Evolutionary conservation across 176 grass and related monocot genomes (phyloP).

Genomic region (Bothriochloa decipiens): DNA sequence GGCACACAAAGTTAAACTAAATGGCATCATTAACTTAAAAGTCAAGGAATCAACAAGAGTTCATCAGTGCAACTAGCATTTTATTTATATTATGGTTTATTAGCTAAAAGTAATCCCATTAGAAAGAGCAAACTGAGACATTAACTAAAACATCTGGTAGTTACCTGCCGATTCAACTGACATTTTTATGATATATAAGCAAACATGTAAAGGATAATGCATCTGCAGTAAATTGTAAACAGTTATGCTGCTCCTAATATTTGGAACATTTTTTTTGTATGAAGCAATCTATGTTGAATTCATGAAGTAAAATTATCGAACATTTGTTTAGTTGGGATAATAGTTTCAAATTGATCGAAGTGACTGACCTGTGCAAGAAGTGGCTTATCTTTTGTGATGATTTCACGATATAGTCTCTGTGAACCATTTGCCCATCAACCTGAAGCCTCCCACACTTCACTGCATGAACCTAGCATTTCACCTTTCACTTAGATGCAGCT

Average conservation of each 20-base stretch:
- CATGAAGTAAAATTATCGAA: neutral
- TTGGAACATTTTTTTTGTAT: neutral
- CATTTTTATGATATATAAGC: conserved; percentile 34
- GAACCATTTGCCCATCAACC: conserved; percentile 84
- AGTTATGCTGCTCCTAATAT: neutral
- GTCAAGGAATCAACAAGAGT: neutral
- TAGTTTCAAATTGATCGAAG: conserved; percentile 1
- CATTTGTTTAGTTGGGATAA: neutral
- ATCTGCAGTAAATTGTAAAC: conserved; percentile 3
- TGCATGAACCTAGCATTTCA: conserved; percentile 64
- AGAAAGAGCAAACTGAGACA: neutral
- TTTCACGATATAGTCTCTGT: conserved; percentile 20
- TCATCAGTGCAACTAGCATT: neutral
- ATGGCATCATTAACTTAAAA: conserved; percentile 6
- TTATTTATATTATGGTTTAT: neutral
- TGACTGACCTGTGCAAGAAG: conserved; percentile 83
- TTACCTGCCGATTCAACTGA: neutral
- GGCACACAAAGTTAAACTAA: neutral
- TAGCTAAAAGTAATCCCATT: neutral
- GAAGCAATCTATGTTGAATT: neutral
- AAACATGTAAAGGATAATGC: neutral
- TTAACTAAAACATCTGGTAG: conserved; percentile 12
- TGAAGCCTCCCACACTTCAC: conserved; percentile 84
- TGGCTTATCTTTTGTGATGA: conserved; percentile 94
- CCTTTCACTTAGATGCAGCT: conserved; percentile 21